A percentile compares a stretch with the other conserved stretches of the same genome.
These are phyloP conservation scores for Epipyxis sp. DNA, from an alignment of 108 stramenopile genomes.

Conservation along the genomic window DNA sequence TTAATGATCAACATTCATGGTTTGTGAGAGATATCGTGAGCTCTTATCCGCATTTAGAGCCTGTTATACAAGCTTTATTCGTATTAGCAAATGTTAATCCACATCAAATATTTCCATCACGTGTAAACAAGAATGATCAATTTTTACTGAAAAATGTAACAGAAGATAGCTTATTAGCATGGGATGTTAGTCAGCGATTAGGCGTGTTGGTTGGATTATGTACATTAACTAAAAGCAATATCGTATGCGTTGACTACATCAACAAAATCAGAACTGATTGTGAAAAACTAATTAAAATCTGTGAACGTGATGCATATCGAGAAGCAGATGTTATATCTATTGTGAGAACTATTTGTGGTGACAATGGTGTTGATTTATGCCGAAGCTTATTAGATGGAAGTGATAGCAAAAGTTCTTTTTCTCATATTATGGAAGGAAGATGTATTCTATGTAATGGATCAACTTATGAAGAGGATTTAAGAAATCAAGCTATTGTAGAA, in stretches of 20 bases:
- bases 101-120: background rate
- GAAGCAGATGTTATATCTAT: slow-evolving; percentile 19
- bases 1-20: background rate
- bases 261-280: background rate
- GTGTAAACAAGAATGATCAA: too few species aligned
- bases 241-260: background rate
- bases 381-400: slow-evolving; percentile 10
- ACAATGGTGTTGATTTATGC: background rate
- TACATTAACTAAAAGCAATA: background rate
- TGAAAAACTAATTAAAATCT: background rate
- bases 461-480: slow-evolving; percentile 20
- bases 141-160: too few species aligned
- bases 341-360: background rate
- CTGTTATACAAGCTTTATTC: slow-evolving; percentile 5
- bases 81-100: background rate
- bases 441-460: slow-evolving; percentile 18
- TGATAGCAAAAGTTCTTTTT: background rate
- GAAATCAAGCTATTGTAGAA: background rate
- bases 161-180: background rate
- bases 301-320: background rate
- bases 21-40: background rate
- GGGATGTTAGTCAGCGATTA: background rate
- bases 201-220: background rate
- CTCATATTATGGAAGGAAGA: background rate
- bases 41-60: background rate